Evolutionary conservation across 2,329 filamentous ascomycete genomes (phyloP).

Genomic region (Trichoderma arundinaceum): DNA sequence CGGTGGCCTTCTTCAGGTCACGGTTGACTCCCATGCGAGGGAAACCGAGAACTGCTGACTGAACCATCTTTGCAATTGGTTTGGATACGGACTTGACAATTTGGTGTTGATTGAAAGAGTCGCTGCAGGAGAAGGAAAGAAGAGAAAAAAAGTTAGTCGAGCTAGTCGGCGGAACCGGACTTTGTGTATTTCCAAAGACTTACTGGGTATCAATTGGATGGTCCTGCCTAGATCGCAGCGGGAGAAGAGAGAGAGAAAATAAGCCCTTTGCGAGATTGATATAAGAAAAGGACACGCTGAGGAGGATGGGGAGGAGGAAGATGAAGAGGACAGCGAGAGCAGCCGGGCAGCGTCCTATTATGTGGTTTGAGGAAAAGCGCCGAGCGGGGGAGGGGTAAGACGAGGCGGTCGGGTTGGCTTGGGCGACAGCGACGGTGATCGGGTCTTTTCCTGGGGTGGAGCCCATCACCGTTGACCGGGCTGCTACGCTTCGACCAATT

Average conservation of each 20-base stretch:
- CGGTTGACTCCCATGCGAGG: conserved; percentile 97
- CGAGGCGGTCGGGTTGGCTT: conserved; percentile 15
- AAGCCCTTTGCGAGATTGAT: conserved; percentile 15
- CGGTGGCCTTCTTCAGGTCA: conserved; percentile 99
- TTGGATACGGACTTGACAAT: conserved; percentile 29
- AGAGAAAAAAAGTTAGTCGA: not conserved
- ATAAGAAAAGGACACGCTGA: conserved; percentile 22
- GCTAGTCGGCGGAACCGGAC: not conserved
- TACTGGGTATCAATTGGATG: conserved; percentile 17
- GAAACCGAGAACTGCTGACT: conserved; percentile 90
- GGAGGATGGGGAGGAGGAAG: conserved; percentile 20
- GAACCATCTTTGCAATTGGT: conserved; percentile 61
- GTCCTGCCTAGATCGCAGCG: conserved; percentile 26
- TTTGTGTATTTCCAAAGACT: not conserved
- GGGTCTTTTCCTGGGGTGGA: conserved; percentile 25
- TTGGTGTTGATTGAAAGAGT: conserved; percentile 1
- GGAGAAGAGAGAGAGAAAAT: conserved; percentile 2
- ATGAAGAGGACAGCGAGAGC: conserved; percentile 13
- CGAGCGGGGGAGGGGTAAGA: conserved; percentile 32
- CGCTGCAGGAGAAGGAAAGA: not conserved
- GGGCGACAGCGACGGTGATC: conserved; percentile 1
- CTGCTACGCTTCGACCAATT: not conserved
- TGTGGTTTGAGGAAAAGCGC: conserved; percentile 24
- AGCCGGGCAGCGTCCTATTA: conserved; percentile 21
- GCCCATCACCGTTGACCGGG: conserved; percentile 10